Conservation (phyloP, 257 asterid species). For the Henckelia pumila region DNA sequence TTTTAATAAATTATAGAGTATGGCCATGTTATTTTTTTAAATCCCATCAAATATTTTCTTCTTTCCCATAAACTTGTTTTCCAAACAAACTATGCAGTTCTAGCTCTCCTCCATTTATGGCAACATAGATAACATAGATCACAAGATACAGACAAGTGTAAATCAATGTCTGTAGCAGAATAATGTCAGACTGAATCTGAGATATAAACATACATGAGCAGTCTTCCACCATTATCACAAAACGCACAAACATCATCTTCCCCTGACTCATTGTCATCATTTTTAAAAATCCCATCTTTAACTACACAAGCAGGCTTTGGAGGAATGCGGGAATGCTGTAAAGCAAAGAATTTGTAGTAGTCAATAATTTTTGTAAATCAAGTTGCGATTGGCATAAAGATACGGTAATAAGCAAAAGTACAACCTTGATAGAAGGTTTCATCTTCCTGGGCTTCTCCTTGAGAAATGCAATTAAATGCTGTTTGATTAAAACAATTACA, state of each 20-base stretch:
- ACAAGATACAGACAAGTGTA: neutral
- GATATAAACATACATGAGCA: constrained; percentile 42
- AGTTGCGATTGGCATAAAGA: neutral
- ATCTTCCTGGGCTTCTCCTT: constrained; percentile 59
- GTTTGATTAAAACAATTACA: constrained; percentile 24
- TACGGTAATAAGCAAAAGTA: neutral
- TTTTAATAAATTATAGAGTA: neutral
- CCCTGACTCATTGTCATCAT: constrained; percentile 23
- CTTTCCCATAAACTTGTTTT: neutral
- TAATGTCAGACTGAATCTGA: constrained; percentile 11
- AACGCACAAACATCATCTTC: constrained; percentile 68
- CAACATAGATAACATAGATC: neutral
- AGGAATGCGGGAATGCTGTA: constrained; percentile 30
- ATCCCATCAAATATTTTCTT: neutral
- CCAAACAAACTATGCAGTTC: neutral
- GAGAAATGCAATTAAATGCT: constrained; percentile 58
- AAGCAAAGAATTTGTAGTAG: constrained; percentile 9
- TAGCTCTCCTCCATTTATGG: neutral
- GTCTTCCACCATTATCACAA: constrained; percentile 70
- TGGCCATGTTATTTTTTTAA: neutral
- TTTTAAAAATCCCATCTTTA: constrained; percentile 31
- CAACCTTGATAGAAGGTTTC: constrained; percentile 49
- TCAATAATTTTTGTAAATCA: constrained; percentile 20
- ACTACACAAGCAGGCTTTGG: constrained; percentile 53
- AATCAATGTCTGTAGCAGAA: neutral